phyloP scores from a whole-genome alignment of 139 green algal species.

The Chlorella sp. region DNA sequence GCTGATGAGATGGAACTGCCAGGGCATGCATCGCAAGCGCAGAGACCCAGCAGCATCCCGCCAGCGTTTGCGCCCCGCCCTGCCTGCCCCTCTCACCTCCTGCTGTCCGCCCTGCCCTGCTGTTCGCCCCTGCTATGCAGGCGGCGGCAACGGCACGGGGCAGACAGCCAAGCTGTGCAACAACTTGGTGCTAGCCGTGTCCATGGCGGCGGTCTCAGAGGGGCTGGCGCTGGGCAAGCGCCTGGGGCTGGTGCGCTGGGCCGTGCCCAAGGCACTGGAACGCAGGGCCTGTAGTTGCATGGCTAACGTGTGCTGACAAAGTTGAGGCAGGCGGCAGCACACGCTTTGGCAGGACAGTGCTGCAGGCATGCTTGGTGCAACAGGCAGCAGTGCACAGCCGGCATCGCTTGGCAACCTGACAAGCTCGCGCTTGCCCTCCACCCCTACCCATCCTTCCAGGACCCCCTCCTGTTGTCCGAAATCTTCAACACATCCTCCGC shows the following conservation, averaged over 20 bases:
- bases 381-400: too few relatives aligned
- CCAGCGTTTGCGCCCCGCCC: neutral
- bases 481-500: conserved; percentile 79
- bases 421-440: too few relatives aligned
- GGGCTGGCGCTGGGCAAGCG: conserved; percentile 68
- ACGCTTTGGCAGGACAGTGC: too few relatives aligned
- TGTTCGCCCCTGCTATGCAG: neutral
- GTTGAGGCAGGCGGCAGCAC: too few relatives aligned
- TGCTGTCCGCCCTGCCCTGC: too few relatives aligned
- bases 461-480: conserved; percentile 58
- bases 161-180: conserved; percentile 52
- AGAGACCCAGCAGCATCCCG: too few relatives aligned
- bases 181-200: conserved; percentile 72
- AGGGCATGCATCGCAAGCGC: too few relatives aligned
- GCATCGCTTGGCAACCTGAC: too few relatives aligned
- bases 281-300: too few relatives aligned
- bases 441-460: neutral
- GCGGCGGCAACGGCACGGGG: conserved; percentile 49
- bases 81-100: neutral
- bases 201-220: conserved; percentile 77
- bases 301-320: too few relatives aligned
- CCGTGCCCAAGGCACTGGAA: neutral
- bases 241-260: conserved; percentile 59
- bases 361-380: too few relatives aligned
- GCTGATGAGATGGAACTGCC: too few relatives aligned